Conservation (phyloP, 257 asterid species). For the Coffea eugenioides region DNA sequence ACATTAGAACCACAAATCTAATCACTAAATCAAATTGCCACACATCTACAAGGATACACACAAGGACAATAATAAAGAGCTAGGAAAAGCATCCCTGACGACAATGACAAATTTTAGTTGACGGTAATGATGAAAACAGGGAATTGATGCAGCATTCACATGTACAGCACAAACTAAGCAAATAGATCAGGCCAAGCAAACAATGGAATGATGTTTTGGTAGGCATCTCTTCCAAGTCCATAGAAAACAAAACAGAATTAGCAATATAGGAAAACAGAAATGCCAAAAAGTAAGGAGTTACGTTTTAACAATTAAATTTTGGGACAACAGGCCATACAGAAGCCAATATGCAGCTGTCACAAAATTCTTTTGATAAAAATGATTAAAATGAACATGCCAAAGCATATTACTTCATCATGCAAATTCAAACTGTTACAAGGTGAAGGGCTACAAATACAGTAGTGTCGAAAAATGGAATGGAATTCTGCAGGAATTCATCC, state of each 20-base stretch:
- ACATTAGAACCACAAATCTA: neutral
- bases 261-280: neutral
- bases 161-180: neutral
- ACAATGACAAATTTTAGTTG: neutral
- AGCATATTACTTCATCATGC: neutral
- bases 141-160: neutral
- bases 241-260: neutral
- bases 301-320: neutral
- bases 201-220: neutral
- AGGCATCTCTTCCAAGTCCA: neutral
- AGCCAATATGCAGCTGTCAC: neutral
- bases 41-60: neutral
- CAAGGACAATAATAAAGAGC: neutral
- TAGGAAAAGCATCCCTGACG: neutral
- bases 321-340: neutral
- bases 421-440: neutral
- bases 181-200: neutral
- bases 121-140: neutral
- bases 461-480: neutral
- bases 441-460: neutral
- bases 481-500: neutral
- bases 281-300: neutral
- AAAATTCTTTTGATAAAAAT: neutral
- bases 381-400: neutral
- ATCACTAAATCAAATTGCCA: neutral